phyloP scores from a whole-genome alignment of 108 stramenopile species.

The Nitzschia inconspicua region DNA sequence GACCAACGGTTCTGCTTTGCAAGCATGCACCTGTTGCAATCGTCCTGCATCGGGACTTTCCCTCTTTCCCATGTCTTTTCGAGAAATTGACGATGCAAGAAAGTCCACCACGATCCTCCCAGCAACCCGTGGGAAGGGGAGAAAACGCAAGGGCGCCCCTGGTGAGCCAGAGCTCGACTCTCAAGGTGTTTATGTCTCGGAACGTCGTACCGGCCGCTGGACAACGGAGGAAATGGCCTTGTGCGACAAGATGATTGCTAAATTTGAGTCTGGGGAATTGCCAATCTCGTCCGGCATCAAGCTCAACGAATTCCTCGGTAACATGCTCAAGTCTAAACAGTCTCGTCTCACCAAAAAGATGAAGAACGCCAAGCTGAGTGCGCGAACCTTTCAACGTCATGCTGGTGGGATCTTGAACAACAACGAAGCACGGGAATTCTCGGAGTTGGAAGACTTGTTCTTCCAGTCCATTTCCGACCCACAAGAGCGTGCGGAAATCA shows the following conservation, averaged over 20 bases:
- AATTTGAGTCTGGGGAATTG: conserved; percentile 69
- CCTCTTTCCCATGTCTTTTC: conserved; percentile 83
- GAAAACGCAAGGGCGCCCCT: conserved; percentile 45
- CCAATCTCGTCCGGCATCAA: conserved; percentile 72
- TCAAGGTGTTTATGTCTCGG: conserved; percentile 29
- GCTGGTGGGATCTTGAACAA: conserved; percentile 39
- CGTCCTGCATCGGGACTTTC: conserved; percentile 35
- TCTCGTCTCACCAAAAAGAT: conserved; percentile 86
- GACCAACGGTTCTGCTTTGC: conserved; percentile 12
- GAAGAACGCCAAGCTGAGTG: conserved; percentile 83
- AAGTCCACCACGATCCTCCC: conserved; percentile 19
- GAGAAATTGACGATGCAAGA: conserved; percentile 75
- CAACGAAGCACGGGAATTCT: conserved; percentile 56
- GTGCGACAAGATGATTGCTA: conserved; percentile 76
- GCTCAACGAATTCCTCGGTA: conserved; percentile 75
- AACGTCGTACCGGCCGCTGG: conserved; percentile 77
- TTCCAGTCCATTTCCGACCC: conserved; percentile 56
- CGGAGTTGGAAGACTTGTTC: conserved; percentile 65
- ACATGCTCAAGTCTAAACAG: conserved; percentile 86
- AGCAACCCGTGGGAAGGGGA: conserved; percentile 30
- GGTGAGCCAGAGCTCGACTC: conserved; percentile 20
- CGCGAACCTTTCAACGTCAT: conserved; percentile 50
- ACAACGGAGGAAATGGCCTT: conserved; percentile 74
- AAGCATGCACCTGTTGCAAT: conserved; percentile 27
- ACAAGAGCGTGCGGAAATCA: conserved; percentile 70